These are phyloP conservation scores for Hirsutella rhossiliensis DNA, from an alignment of 2,329 filamentous ascomycete genomes.

Conservation along the genomic window DNA sequence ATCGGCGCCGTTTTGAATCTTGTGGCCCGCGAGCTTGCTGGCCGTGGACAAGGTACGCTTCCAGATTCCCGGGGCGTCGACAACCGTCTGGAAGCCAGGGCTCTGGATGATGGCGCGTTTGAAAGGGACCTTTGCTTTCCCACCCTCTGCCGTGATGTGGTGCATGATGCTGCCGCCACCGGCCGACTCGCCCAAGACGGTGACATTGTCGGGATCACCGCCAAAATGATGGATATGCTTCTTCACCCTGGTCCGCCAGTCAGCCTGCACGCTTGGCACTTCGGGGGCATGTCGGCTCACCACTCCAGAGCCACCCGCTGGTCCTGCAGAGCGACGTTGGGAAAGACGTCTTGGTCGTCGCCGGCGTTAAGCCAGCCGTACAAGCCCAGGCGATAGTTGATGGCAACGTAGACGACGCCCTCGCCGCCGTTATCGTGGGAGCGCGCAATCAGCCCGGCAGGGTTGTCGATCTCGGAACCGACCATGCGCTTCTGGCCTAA, in stretches of 20 bases:
- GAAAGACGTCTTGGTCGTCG: constrained; percentile 16
- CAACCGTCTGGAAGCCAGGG: constrained; percentile 4
- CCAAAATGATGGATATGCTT: constrained; percentile 36
- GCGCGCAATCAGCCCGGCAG: constrained; percentile 24
- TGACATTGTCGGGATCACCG: constrained; percentile 34
- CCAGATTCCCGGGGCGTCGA: constrained; percentile 3
- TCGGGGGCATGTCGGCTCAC: constrained; percentile 7
- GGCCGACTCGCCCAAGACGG: constrained; percentile 31
- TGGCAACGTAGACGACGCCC: constrained; percentile 25
- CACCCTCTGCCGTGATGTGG: constrained; percentile 32
- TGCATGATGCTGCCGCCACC: constrained; percentile 37
- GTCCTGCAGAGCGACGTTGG: constrained; percentile 39
- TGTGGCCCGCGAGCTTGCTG: constrained; percentile 3
- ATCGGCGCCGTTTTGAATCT: constrained; percentile 3
- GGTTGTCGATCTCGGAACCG: constrained; percentile 18
- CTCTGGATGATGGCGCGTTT: constrained; percentile 28
- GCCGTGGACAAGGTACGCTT: constrained; percentile 3
- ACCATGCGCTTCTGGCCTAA: constrained; percentile 16
- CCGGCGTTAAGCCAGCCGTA: constrained; percentile 34
- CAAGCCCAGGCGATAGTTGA: constrained; percentile 28
- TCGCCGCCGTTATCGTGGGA: constrained; percentile 13
- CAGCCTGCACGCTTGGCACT: neutral
- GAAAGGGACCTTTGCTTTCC: constrained; percentile 29
- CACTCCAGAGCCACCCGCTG: constrained; percentile 36
- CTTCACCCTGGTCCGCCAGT: constrained; percentile 20